phyloP scores from a whole-genome alignment of 257 asterid genomes.

The Rehmannia glutinosa region DNA sequence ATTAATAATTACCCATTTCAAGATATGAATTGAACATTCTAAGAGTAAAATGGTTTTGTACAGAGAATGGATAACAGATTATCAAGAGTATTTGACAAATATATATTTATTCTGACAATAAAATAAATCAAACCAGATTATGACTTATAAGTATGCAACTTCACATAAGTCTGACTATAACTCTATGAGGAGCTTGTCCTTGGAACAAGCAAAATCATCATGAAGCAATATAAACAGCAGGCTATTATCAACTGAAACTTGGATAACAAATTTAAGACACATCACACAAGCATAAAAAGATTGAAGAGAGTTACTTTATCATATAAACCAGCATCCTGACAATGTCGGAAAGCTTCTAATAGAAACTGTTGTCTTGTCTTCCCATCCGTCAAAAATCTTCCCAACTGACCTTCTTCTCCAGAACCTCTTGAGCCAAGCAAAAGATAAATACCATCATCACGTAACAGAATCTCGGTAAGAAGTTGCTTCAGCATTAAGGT shows the following conservation, averaged over 20 bases:
- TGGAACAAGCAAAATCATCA: slow-evolving; percentile 15
- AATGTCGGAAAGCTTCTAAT: slow-evolving; percentile 79
- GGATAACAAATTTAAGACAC: neutral
- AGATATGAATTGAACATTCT: neutral
- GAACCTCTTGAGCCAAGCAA: slow-evolving; percentile 84
- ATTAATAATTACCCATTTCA: neutral
- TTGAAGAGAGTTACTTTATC: slow-evolving; percentile 57
- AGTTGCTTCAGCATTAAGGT: slow-evolving; percentile 80
- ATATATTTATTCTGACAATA: neutral
- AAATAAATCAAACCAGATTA: neutral
- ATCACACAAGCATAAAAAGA: slow-evolving; percentile 7
- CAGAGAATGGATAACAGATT: neutral
- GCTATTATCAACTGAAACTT: slow-evolving; percentile 2
- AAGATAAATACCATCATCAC: slow-evolving; percentile 73
- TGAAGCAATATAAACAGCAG: slow-evolving; percentile 4
- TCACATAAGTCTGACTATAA: neutral
- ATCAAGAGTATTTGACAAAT: neutral
- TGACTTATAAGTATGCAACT: neutral
- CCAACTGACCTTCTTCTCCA: slow-evolving; percentile 92
- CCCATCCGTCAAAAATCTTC: slow-evolving; percentile 70
- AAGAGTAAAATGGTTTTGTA: neutral
- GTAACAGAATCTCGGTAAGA: slow-evolving; percentile 68
- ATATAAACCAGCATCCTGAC: slow-evolving; percentile 76
- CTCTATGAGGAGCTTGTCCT: neutral
- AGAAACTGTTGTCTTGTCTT: slow-evolving; percentile 68